A percentile compares a stretch with the other conserved stretches of the same genome.
Conservation (phyloP, 768 basidiomycete species). For the Dictyophora rubrovolvata region DNA sequence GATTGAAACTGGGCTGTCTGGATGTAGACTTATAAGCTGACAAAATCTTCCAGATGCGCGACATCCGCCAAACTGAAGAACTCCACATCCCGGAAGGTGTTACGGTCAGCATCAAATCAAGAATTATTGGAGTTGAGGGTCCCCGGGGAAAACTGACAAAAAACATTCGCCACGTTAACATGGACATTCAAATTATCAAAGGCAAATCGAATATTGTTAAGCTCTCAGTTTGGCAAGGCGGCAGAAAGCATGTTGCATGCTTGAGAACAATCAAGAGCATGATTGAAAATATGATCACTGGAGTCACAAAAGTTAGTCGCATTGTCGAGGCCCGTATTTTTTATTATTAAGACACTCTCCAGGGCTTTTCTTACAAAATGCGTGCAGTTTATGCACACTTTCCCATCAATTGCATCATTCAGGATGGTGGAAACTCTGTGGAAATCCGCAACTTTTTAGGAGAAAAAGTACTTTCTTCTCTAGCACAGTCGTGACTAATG, state of each 20-base stretch:
- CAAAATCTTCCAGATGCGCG: conserved; percentile 59
- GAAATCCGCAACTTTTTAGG: conserved; percentile 96
- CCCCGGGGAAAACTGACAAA: conserved; percentile 90
- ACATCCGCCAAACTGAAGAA: conserved; percentile 89
- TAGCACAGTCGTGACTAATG: background rate
- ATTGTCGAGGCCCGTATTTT: background rate
- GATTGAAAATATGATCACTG: conserved; percentile 95
- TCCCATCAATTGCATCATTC: conserved; percentile 97
- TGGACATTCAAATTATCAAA: conserved; percentile 83
- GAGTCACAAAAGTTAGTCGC: conserved; percentile 77
- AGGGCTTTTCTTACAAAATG: conserved; percentile 99
- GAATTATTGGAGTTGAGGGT: conserved; percentile 84
- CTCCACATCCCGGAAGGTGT: conserved; percentile 81
- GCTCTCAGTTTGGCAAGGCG: conserved; percentile 96
- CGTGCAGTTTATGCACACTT: conserved; percentile 99
- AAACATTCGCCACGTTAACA: conserved; percentile 85
- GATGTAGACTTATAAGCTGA: conserved; percentile 8
- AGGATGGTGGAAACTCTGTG: conserved; percentile 55
- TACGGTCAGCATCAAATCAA: conserved; percentile 79
- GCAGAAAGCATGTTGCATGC: conserved; percentile 97
- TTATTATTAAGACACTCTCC: background rate
- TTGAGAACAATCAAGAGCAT: conserved; percentile 90
- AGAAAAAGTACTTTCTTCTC: conserved; percentile 59
- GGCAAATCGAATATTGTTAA: conserved; percentile 71
- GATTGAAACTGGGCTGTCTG: background rate